Base-by-base conservation (phyloP, 1,284 basidiomycete species). In the Wallemia mellicola region DNA sequence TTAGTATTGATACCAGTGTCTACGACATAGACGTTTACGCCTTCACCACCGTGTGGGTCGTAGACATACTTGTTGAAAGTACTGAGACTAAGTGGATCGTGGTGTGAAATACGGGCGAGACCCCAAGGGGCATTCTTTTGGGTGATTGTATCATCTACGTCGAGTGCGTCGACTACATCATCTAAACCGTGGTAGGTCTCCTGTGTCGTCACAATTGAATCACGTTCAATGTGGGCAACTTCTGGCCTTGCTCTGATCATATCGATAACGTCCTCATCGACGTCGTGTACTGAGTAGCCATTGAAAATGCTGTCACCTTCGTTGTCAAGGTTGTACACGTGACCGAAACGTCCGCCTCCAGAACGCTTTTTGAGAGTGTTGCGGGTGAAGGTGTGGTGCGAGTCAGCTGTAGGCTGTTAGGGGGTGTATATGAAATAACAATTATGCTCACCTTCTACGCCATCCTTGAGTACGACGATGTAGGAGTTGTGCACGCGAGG, bases 51-150 rank as follows among this genome's bases (percentile, higher is more conserved):
- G 7, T 75, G 61, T 1, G 70, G 28, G 62, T 88, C 76, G 69
- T 85, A 88, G 60, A 80, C 73, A 72, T 96, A 99, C 71, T 79
- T 80, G 65, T 76, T 81, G 75, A 95, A 96, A 27, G 86, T 96
- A 60, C 78, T 72, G 64, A 98, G 81, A 26, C 74, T 73, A 26
- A 99, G 79, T 66, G 72, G 78, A 24, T 75, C 65, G 60, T 88
- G 81, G 73, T 99, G 94, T 64, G 86, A 91, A 68, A 98, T 79
- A 61, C 94, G 85, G 57, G 92, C 91, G 48, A 99, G 81, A 69
- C 94, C 88, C 94, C 94, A 96, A 60, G 92, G 89, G 24, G 92
- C 86, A 28, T 75, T 72, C 61, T 72, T 80, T 77, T 95, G 86
- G 2, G 73, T 67, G n/a, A 64, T 62, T 61, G 73, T 66, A 38